Evolutionary conservation across 108 stramenopile species (phyloP).

Genomic region (Fistulifera pelliculosa): DNA sequence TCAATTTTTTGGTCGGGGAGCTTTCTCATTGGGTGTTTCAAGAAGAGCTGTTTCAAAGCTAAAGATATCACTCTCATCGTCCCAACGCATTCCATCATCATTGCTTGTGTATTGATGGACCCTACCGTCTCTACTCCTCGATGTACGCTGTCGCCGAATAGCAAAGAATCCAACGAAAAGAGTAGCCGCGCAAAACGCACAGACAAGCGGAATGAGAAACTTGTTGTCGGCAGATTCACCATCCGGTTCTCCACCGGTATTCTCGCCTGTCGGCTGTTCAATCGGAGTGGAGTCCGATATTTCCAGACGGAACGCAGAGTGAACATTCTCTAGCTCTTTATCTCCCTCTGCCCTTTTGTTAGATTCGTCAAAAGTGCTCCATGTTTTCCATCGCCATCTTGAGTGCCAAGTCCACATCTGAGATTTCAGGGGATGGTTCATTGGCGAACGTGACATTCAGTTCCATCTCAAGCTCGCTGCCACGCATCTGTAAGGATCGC

Average conservation of each 20-base stretch:
- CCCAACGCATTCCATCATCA: background rate
- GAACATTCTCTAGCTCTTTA: slow-evolving; percentile 21
- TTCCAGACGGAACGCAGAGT: slow-evolving; percentile 24
- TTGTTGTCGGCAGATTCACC: background rate
- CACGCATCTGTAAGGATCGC: slow-evolving; percentile 7
- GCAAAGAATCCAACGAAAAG: background rate
- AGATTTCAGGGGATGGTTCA: slow-evolving; percentile 29
- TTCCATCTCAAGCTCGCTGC: slow-evolving; percentile 24
- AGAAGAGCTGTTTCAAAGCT: slow-evolving; percentile 7
- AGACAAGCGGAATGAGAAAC: background rate
- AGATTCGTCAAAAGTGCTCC: slow-evolving; percentile 27
- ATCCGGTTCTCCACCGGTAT: background rate
- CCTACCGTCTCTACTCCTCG: background rate
- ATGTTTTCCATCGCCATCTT: slow-evolving; percentile 13
- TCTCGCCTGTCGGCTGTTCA: slow-evolving; percentile 2
- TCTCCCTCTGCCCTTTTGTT: slow-evolving; percentile 11
- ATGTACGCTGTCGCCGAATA: background rate
- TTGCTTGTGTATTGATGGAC: background rate
- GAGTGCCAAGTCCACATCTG: slow-evolving; percentile 10
- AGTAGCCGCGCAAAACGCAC: background rate
- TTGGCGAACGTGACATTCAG: slow-evolving; percentile 33
- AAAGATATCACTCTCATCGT: slow-evolving; percentile 11
- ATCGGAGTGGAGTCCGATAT: slow-evolving; percentile 8
- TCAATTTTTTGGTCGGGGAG: too few relatives aligned
- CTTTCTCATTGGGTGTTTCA: background rate